Evolutionary conservation across 148 eudicot genomes (phyloP).

Genomic region (Bassia scoparia): DNA sequence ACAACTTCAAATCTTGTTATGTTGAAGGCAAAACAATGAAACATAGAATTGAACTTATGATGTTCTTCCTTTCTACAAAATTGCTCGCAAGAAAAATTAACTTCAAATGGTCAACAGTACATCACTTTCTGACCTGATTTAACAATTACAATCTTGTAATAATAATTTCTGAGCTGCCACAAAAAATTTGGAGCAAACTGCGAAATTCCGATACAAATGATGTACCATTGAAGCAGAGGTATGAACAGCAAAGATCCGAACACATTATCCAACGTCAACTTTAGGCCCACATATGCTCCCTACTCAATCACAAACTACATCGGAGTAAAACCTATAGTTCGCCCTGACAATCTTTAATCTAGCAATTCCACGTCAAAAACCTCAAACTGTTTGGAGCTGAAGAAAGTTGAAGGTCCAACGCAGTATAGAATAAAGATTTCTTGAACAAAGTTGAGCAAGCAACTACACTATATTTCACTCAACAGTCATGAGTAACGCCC

Average conservation of each 20-base stretch:
- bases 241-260: background rate
- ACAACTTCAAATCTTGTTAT: background rate
- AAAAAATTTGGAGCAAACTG: constrained; percentile 16
- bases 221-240: background rate
- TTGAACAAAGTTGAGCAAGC: background rate
- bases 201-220: background rate
- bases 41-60: background rate
- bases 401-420: constrained; percentile 95
- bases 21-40: background rate
- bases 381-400: constrained; percentile 90
- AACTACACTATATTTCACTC: background rate
- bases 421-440: background rate
- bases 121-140: background rate
- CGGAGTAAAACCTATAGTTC: constrained; percentile 93
- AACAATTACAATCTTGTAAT: background rate
- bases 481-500: background rate
- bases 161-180: background rate
- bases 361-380: constrained; percentile 86
- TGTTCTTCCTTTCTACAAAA: background rate
- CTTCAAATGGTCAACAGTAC: background rate
- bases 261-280: background rate
- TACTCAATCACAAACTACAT: constrained; percentile 64
- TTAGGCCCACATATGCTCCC: background rate
- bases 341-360: constrained; percentile 74
- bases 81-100: background rate